Evolutionary conservation across 2,329 filamentous ascomycete species (phyloP), one percentile per base, ranked within the genome.

Genomic region (Ceratocystis cacaofunesta): DNA sequence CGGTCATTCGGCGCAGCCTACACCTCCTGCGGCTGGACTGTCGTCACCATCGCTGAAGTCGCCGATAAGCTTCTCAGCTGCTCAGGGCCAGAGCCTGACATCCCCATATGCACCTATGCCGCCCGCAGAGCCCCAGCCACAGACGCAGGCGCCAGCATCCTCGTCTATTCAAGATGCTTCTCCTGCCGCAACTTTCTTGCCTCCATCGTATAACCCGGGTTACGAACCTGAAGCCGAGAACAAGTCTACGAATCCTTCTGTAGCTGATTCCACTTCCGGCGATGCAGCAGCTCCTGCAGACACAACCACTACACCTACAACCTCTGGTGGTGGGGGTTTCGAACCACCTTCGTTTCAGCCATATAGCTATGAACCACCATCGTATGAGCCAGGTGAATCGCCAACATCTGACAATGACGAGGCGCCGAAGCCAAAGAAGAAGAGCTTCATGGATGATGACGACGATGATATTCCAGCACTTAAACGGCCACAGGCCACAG

Each of bases 401-500:
- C 70, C 71, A 15, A 72, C 77, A 15, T 79, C 80, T 17, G 61
- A 44, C 2, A 74, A 75, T 5, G 77, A 77, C 1, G 75, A 78
- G 28, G 77, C 78, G 8, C 78, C 81, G 5, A 86, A 83, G 70
- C 78, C 81, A 0, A 89, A 89, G 75, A 89, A 89, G 76, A 91
- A 88, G 73, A 85, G 83, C 25, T 85, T 90, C 70, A 89, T 94
- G 82, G 87, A 92, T 69, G 89, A 92, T 32, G 87, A 91, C 12
- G 88, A 90, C 28, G 88, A 90, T 30, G 84, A 88, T 67, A 80
- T 88, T 55, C 78, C 84, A 41, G 5, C 68, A 77, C 55, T 78
- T 73, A 52, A 67, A 69, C 8, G 63, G 69, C 15, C 82, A 80
- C 55, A 77, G 82, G 1, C 76, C 78, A 68, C 81, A 78, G 68